Evolutionary conservation across 2,329 filamentous ascomycete species (phyloP), one percentile per base, ranked within the genome.

Genomic region (Paramyrothecium sp.): DNA sequence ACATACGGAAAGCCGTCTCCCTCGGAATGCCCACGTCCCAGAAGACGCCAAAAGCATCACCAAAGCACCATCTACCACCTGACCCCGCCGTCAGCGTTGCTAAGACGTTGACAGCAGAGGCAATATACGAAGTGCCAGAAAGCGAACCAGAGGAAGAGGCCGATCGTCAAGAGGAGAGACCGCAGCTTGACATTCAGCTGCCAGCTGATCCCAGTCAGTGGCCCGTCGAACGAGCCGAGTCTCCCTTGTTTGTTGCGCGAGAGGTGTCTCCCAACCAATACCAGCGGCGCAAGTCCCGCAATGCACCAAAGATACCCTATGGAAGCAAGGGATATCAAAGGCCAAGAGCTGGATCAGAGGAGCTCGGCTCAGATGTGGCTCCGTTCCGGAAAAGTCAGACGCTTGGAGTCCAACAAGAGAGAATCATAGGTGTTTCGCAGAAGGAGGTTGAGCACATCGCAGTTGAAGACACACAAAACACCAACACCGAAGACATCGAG

Each of bases 261-360:
- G 26, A 30, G 26, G 5, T 4, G 4, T 10, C 26, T 30, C 10
- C 26, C 4, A 10, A 30, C 10, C 26, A 30, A 10, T 10, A 30
- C 26, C 10, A 30, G 4, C 5, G 5, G 38, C 13, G 38, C 13
- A 44, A 19, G 13, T 53, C 33, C 13, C 56, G 55, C 11, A 61
- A 60, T 19, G 60, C 57, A 3, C 53, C 60, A 56, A 65, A 60
- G 38, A 22, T 51, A n/a, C 7, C 55, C 2, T 61, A 54, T 41
- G 54, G 38, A 3, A 56, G 61, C 22, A 16, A 34, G 2, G n/a
- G 44, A 5, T 51, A 59, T 48, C 41, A n/a, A 33, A 20, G 5
- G 16, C 26, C 46, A 19, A 60, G 58, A 19, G 46, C 11, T 7
- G 52, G 11, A 17, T 64, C 62, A 34, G 60, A 53, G 21, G 64